A percentile compares a stretch with the other conserved stretches of the same genome.
These are phyloP conservation scores for Teratosphaeria viscida DNA, from an alignment of 2,329 filamentous ascomycete genomes.

Conservation along the genomic window DNA sequence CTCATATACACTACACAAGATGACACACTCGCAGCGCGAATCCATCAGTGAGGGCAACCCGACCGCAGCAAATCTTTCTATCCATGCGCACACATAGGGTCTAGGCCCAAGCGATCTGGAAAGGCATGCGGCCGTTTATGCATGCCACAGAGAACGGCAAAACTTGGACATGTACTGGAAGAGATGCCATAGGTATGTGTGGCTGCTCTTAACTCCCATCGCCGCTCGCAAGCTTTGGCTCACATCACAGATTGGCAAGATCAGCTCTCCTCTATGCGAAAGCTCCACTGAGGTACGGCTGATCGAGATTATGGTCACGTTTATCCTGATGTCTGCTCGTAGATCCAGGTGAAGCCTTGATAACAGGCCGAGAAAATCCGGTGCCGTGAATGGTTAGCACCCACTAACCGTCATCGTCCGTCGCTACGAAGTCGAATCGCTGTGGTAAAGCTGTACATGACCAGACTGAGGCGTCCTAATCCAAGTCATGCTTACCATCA, in stretches of 20 bases:
- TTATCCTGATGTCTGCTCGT: slow-evolving; percentile 31
- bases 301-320: slow-evolving; percentile 33
- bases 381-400: slow-evolving; percentile 17
- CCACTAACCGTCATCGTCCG: slow-evolving; percentile 14
- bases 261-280: no score
- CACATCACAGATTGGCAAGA: slow-evolving; percentile 41
- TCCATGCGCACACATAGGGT: no score
- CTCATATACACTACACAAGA: no score
- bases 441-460: neutral
- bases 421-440: slow-evolving; percentile 16
- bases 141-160: no score
- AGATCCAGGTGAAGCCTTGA: slow-evolving; percentile 32
- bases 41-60: no score
- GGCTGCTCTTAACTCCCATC: slow-evolving; percentile 25
- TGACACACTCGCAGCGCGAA: no score
- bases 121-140: no score
- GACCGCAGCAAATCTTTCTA: no score
- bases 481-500: slow-evolving; percentile 5
- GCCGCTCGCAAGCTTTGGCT: slow-evolving; percentile 32
- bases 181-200: no score
- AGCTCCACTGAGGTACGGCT: slow-evolving; percentile 38
- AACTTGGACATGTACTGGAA: no score
- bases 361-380: slow-evolving; percentile 33
- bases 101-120: no score
- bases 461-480: neutral